These are phyloP conservation scores for Melanogaster broomeanus DNA, from an alignment of 768 basidiomycete species.

Conservation along the genomic window DNA sequence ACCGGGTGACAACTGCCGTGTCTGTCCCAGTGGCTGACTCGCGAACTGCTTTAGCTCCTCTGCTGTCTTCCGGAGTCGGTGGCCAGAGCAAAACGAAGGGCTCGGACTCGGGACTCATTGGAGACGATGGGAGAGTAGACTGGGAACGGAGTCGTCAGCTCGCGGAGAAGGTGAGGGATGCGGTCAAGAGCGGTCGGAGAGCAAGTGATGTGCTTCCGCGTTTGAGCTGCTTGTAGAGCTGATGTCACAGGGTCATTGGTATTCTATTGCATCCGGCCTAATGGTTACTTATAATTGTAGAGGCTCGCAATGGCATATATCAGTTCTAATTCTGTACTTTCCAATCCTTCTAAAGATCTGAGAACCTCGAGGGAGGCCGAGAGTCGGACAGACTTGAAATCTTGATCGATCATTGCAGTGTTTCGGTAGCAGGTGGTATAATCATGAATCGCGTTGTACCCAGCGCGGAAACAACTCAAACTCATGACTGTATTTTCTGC, in stretches of 20 bases:
- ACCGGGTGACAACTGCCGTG: neutral
- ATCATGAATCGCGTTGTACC: too few relatives aligned
- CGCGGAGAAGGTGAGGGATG: constrained; percentile 22
- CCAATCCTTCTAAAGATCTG: too few relatives aligned
- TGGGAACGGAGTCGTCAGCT: constrained; percentile 29
- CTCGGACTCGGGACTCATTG: neutral
- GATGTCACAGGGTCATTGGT: constrained; percentile 8
- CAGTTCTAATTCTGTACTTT: too few relatives aligned
- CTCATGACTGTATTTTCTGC: too few relatives aligned
- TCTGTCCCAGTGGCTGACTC: neutral
- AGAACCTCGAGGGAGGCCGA: too few relatives aligned
- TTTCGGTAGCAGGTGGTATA: too few relatives aligned
- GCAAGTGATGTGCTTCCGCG: constrained; percentile 28
- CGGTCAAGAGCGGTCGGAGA: constrained; percentile 15
- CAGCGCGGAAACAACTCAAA: too few relatives aligned
- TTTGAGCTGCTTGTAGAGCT: constrained; percentile 21
- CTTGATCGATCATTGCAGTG: too few relatives aligned
- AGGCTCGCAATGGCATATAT: too few relatives aligned
- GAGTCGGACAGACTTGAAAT: too few relatives aligned
- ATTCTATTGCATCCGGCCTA: neutral
- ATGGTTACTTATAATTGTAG: too few relatives aligned
- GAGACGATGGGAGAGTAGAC: constrained; percentile 19
- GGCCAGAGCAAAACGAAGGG: neutral
- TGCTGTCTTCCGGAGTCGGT: neutral
- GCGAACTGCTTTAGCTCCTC: neutral